Conservation (phyloP, 2,329 filamentous ascomycete genomes). For the Fusarium dimerum region DNA sequence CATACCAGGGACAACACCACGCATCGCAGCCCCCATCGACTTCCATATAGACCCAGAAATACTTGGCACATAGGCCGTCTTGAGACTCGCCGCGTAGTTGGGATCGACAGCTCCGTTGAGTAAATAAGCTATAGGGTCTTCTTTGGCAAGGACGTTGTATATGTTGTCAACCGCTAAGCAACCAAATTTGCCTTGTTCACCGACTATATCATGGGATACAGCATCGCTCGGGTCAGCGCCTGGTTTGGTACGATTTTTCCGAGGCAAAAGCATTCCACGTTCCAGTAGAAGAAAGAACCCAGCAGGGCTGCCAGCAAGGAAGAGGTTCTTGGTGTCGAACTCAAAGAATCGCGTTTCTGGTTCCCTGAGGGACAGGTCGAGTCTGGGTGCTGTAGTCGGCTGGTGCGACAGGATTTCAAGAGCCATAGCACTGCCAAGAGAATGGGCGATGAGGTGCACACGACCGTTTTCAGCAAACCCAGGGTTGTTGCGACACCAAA, state of each 20-base stretch:
- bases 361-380: conserved; percentile 44
- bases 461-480: conserved; percentile 78
- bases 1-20: conserved; percentile 60
- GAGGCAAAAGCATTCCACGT: conserved; percentile 68
- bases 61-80: conserved; percentile 76
- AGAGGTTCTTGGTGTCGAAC: conserved; percentile 88
- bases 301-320: conserved; percentile 85
- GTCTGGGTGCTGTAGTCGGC: conserved; percentile 66
- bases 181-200: conserved; percentile 78
- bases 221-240: conserved; percentile 67
- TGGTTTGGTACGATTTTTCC: conserved; percentile 73
- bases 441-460: conserved; percentile 92
- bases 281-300: conserved; percentile 93
- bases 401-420: conserved; percentile 89
- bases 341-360: conserved; percentile 69
- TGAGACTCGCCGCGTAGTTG: conserved; percentile 74
- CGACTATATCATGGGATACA: conserved; percentile 63
- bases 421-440: conserved; percentile 91
- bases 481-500: conserved; percentile 94
- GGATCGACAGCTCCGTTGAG: conserved; percentile 89
- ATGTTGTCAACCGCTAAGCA: conserved; percentile 94
- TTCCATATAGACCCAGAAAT: conserved; percentile 66
- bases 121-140: conserved; percentile 82
- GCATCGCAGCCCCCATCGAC: conserved; percentile 63
- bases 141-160: conserved; percentile 81